Percentiles rank a stretch among this genome's conserved stretches.
Evolutionary conservation across 2,329 filamentous ascomycete genomes (phyloP).

Genomic region (Hypoxylon rubiginosum): DNA sequence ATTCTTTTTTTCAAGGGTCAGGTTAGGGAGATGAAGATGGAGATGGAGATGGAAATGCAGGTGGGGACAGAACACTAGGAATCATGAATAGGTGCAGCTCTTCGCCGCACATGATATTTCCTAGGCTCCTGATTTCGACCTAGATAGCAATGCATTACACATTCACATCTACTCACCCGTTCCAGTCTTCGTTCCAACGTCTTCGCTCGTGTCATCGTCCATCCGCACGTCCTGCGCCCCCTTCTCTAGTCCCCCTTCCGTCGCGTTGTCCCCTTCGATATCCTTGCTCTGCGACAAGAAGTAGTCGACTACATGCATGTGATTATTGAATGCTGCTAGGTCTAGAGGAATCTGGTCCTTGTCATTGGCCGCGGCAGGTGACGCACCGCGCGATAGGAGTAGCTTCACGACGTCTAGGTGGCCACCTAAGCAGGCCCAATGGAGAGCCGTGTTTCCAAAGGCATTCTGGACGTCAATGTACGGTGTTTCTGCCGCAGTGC

Average conservation of each 20-base stretch:
- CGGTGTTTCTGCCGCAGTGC: slow-evolving; percentile 54
- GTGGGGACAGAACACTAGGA: not conserved
- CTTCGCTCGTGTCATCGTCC: slow-evolving; percentile 27
- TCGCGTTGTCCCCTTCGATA: slow-evolving; percentile 63
- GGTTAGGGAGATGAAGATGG: not conserved
- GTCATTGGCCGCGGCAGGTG: slow-evolving; percentile 82
- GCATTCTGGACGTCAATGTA: slow-evolving; percentile 80
- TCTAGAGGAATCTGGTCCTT: slow-evolving; percentile 86
- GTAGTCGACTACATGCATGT: slow-evolving; percentile 74
- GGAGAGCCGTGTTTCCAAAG: slow-evolving; percentile 89
- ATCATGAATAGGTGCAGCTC: not conserved
- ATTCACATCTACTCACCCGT: slow-evolving; percentile 3
- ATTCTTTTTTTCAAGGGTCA: too few relatives aligned
- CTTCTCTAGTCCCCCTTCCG: slow-evolving; percentile 57
- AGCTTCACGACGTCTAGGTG: slow-evolving; percentile 84
- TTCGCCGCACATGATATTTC: not conserved
- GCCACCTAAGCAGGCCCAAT: slow-evolving; percentile 94
- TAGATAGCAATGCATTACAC: not conserved
- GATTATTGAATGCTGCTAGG: slow-evolving; percentile 77
- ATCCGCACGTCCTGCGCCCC: slow-evolving; percentile 53
- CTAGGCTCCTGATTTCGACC: not conserved
- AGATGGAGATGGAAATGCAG: too few relatives aligned
- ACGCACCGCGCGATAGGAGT: slow-evolving; percentile 81
- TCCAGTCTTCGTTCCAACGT: slow-evolving; percentile 18
- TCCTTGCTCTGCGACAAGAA: slow-evolving; percentile 65